Conservation (phyloP, 2,329 filamentous ascomycete species). For the Alternaria atra region DNA sequence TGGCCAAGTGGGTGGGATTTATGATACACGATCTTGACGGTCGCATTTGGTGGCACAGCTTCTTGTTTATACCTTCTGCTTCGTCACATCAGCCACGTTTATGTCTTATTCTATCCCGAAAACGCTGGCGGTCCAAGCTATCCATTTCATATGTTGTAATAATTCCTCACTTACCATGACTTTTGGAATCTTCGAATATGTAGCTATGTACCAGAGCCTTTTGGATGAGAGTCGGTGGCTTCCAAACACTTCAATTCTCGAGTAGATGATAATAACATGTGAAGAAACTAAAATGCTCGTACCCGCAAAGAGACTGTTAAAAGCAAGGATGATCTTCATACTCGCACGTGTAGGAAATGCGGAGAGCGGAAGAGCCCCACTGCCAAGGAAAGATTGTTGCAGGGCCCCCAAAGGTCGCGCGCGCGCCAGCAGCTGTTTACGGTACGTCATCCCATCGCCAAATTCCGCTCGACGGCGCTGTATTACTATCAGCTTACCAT, state of each 20-base stretch:
- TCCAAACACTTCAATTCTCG: not conserved
- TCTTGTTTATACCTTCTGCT: constrained; percentile 30
- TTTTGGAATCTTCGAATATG: constrained; percentile 8
- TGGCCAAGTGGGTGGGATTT: constrained; percentile 28
- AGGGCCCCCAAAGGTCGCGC: constrained; percentile 6
- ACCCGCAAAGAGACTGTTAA: not conserved
- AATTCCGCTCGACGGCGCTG: not conserved
- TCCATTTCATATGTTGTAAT: constrained; percentile 14
- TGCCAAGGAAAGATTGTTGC: constrained; percentile 16
- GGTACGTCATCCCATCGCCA: constrained; percentile 22
- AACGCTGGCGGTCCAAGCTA: constrained; percentile 1
- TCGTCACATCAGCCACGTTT: constrained; percentile 13
- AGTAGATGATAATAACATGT: not conserved
- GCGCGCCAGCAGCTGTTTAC: constrained; percentile 21
- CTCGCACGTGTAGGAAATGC: constrained; percentile 5
- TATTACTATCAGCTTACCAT: not conserved
- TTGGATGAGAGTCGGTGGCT: constrained; percentile 4
- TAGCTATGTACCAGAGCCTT: constrained; percentile 8
- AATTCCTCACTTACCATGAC: constrained; percentile 4
- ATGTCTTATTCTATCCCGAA: constrained; percentile 5
- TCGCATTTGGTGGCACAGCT: constrained; percentile 32
- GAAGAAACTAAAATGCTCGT: not conserved
- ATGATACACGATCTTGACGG: constrained; percentile 40
- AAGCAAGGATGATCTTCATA: constrained; percentile 10
- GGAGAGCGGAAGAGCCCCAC: constrained; percentile 18